phyloP scores from a whole-genome alignment of 371 early-diverging fungal species.

The Mortierella sp. region DNA sequence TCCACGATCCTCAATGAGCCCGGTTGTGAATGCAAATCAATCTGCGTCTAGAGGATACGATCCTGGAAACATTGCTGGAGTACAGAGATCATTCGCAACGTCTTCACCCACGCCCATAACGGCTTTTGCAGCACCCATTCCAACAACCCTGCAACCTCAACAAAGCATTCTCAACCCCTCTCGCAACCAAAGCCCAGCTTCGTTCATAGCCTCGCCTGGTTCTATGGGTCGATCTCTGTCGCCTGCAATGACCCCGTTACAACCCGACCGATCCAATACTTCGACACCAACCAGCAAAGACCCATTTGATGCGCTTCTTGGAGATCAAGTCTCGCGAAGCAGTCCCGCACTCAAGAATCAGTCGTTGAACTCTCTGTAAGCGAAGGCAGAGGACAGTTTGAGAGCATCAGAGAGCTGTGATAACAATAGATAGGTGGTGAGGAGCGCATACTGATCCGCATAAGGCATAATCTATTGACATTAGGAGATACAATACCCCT shows the following conservation, averaged over 20 bases:
- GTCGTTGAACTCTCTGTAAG: constrained; percentile 63
- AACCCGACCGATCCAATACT: constrained; percentile 40
- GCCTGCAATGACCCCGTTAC: constrained; percentile 38
- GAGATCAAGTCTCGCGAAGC: constrained; percentile 36
- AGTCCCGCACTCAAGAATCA: constrained; percentile 37
- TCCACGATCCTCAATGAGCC: constrained; percentile 4
- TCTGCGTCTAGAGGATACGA: constrained; percentile 20
- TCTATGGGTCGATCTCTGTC: constrained; percentile 37
- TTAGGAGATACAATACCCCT: constrained; percentile 47
- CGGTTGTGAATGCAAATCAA: constrained; percentile 3
- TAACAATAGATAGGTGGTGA: neutral
- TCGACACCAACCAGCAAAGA: constrained; percentile 16
- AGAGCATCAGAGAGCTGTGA: neutral
- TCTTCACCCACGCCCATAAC: constrained; percentile 8
- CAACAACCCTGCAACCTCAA: constrained; percentile 25
- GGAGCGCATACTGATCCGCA: neutral
- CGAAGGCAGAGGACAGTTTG: neutral
- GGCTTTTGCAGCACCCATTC: constrained; percentile 29
- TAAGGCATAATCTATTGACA: constrained; percentile 3
- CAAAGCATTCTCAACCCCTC: constrained; percentile 10
- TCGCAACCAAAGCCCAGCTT: constrained; percentile 29
- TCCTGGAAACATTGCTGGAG: constrained; percentile 24
- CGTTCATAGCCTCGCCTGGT: constrained; percentile 24
- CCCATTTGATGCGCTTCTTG: constrained; percentile 39
- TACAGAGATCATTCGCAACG: constrained; percentile 10